phyloP scores from a whole-genome alignment of 768 basidiomycete genomes.

The Hygrocybe coccinea region DNA sequence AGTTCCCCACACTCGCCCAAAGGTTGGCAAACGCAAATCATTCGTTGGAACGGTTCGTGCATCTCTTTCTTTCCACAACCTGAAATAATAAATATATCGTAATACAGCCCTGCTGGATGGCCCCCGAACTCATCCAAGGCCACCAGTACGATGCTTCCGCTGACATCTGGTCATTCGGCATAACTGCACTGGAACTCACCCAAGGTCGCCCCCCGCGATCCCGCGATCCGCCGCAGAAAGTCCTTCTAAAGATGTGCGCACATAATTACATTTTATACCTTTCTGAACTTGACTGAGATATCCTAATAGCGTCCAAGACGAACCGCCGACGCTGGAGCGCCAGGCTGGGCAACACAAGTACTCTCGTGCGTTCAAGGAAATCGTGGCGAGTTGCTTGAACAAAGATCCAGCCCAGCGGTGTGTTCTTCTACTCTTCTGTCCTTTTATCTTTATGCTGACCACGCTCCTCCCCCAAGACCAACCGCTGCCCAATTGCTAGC shows the following conservation, averaged over 20 bases:
- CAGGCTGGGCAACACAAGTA: conserved; percentile 69
- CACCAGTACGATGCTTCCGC: conserved; percentile 79
- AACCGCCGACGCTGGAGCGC: conserved; percentile 71
- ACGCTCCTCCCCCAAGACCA: conserved; percentile 44
- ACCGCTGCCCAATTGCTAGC: conserved; percentile 73
- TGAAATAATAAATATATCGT: background rate
- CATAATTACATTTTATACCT: background rate
- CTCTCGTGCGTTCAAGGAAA: conserved; percentile 75
- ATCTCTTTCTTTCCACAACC: background rate
- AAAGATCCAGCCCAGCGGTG: conserved; percentile 82
- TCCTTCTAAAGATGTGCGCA: conserved; percentile 66
- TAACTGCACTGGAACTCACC: conserved; percentile 87
- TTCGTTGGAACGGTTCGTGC: conserved; percentile 82
- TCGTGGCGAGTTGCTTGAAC: conserved; percentile 74
- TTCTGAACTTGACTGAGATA: conserved; percentile 5
- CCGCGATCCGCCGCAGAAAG: conserved; percentile 64
- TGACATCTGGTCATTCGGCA: conserved; percentile 96
- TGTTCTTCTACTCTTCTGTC: conserved; percentile 4
- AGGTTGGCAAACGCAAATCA: conserved; percentile 74
- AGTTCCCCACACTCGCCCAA: conserved; percentile 31
- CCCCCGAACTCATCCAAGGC: conserved; percentile 86
- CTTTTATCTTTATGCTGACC: background rate
- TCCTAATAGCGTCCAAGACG: conserved; percentile 59
- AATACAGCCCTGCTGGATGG: conserved; percentile 88
- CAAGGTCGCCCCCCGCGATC: conserved; percentile 86